These are phyloP conservation scores for Ceratobasidium sp. DNA, from an alignment of 1,284 basidiomycete genomes.

Conservation along the genomic window DNA sequence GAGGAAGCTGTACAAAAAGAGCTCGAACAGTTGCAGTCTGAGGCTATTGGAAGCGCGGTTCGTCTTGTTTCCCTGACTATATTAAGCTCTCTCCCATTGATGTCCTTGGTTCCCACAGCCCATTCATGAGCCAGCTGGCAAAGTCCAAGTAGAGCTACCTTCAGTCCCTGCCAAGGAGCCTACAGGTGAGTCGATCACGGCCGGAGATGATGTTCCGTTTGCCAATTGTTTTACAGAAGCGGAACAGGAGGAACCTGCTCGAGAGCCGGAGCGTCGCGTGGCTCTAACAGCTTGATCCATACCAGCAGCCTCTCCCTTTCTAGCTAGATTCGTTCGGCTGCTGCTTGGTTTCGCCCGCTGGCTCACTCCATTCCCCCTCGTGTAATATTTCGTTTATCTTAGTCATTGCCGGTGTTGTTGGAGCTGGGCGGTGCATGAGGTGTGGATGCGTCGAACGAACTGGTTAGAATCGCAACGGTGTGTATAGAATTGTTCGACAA, in stretches of 20 bases:
- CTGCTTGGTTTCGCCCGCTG: too few relatives aligned
- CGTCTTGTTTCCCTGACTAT: not conserved
- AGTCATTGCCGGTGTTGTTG: too few relatives aligned
- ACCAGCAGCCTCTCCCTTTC: too few relatives aligned
- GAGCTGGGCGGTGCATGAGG: too few relatives aligned
- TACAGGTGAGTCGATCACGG: slow-evolving; percentile 46
- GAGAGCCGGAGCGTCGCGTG: slow-evolving; percentile 49
- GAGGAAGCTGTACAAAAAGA: slow-evolving; percentile 93
- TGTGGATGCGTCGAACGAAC: too few relatives aligned
- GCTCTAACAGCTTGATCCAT: slow-evolving; percentile 56
- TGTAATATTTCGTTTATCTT: too few relatives aligned
- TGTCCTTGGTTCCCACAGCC: slow-evolving; percentile 39
- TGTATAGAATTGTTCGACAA: too few relatives aligned
- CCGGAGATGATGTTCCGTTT: not conserved
- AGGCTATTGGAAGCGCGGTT: slow-evolving; percentile 54
- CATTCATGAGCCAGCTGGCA: slow-evolving; percentile 41
- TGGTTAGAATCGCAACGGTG: too few relatives aligned
- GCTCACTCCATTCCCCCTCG: too few relatives aligned
- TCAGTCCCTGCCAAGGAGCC: slow-evolving; percentile 55
- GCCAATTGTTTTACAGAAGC: slow-evolving; percentile 7
- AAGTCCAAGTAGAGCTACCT: slow-evolving; percentile 52
- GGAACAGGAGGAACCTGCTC: slow-evolving; percentile 37
- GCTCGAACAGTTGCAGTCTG: slow-evolving; percentile 69
- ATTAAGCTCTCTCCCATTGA: not conserved
- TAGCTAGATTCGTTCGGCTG: too few relatives aligned